These are phyloP conservation scores for Erigeron canadensis DNA, from an alignment of 129 eudicot genomes.

Conservation along the genomic window DNA sequence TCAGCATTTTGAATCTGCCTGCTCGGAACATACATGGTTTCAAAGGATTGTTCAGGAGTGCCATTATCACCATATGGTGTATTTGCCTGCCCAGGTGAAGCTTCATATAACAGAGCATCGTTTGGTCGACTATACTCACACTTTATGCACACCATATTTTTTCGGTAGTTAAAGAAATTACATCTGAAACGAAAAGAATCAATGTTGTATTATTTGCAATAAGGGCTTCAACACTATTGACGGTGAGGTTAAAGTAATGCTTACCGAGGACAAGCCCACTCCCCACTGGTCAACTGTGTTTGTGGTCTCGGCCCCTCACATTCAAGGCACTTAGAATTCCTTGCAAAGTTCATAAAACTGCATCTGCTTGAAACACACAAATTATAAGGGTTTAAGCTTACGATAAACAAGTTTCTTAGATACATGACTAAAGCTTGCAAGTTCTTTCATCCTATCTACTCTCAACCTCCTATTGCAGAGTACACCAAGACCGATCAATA, in stretches of 20 bases:
- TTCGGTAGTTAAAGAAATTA: constrained; percentile 62
- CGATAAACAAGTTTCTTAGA: not conserved
- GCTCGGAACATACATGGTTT: constrained; percentile 10
- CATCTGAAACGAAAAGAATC: constrained; percentile 51
- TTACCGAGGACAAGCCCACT: constrained; percentile 96
- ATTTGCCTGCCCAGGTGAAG: not conserved
- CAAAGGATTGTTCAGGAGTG: constrained; percentile 20
- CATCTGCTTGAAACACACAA: constrained; percentile 54
- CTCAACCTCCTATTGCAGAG: not conserved
- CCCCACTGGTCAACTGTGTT: constrained; percentile 57
- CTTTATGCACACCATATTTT: constrained; percentile 60
- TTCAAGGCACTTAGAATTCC: constrained; percentile 74
- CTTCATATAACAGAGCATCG: constrained; percentile 13
- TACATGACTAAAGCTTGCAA: not conserved
- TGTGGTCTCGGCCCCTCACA: constrained; percentile 74
- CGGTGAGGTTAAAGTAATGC: constrained; percentile 29
- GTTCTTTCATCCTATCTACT: constrained; percentile 1
- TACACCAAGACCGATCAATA: too few species aligned
- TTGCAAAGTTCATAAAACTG: constrained; percentile 90
- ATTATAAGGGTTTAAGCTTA: constrained; percentile 13
- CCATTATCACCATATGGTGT: too few species aligned
- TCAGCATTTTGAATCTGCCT: constrained; percentile 34
- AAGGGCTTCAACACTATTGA: constrained; percentile 9
- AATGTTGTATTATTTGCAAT: not conserved
- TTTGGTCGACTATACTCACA: constrained; percentile 72